phyloP scores from a whole-genome alignment of 2,329 filamentous ascomycete genomes.

The Claviceps paspali region DNA sequence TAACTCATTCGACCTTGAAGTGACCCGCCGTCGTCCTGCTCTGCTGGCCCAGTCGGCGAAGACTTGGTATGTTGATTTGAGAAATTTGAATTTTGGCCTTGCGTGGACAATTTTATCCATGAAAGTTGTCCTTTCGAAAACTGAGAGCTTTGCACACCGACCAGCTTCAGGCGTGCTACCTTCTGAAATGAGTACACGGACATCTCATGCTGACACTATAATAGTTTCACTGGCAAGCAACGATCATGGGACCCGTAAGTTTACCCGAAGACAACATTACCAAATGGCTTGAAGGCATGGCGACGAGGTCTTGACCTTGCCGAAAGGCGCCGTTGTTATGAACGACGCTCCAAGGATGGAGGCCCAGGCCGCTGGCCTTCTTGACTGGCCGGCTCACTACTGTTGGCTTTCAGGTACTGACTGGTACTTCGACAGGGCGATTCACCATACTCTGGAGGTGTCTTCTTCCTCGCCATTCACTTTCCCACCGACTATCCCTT shows the following conservation, averaged over 20 bases:
- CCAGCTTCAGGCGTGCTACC: not conserved
- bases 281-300: not conserved
- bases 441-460: constrained; percentile 93
- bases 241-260: constrained; percentile 97
- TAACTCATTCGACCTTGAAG: constrained; percentile 30
- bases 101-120: not conserved
- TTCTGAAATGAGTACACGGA: not conserved
- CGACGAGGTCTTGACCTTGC: not conserved
- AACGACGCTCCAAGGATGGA: not conserved
- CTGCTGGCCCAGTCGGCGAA: constrained; percentile 89
- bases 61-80: constrained; percentile 63
- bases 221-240: constrained; percentile 99
- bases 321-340: not conserved
- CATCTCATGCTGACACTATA: constrained; percentile 10
- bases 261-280: constrained; percentile 7
- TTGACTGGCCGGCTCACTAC: not conserved
- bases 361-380: not conserved
- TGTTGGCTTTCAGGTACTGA: constrained; percentile 12
- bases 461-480: constrained; percentile 98
- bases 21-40: constrained; percentile 97
- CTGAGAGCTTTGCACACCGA: not conserved
- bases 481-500: constrained; percentile 99
- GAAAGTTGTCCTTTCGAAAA: not conserved
- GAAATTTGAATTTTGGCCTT: no score
- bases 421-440: constrained; percentile 48